phyloP scores from a whole-genome alignment of 495 filamentous ascomycete genomes.

The Xylaria palmicola region DNA sequence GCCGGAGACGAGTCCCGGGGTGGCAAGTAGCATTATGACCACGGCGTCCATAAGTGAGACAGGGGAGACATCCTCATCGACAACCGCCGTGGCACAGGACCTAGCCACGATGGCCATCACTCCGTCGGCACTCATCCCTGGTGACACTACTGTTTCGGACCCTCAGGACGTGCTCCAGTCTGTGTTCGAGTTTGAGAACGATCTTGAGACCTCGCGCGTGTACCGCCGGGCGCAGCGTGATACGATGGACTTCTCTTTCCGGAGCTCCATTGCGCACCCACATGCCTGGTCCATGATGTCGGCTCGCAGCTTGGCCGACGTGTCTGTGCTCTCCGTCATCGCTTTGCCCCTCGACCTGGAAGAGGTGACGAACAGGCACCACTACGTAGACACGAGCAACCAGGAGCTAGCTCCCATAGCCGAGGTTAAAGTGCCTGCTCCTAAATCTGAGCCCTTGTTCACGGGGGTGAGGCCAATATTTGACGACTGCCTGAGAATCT shows the following conservation, averaged over 20 bases:
- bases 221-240: conserved; percentile 21
- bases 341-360: conserved; percentile 18
- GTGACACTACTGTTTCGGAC: not conserved
- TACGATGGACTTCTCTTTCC: conserved; percentile 25
- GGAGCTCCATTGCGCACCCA: conserved; percentile 17
- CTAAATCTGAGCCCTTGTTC: not conserved
- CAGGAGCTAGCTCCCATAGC: not conserved
- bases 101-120: not conserved
- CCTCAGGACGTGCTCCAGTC: not conserved
- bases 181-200: conserved; percentile 18
- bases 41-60: not conserved
- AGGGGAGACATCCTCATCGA: not conserved
- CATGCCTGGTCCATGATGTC: conserved; percentile 22
- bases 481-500: not conserved
- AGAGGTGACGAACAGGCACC: conserved; percentile 23
- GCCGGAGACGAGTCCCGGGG: not conserved
- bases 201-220: conserved; percentile 20
- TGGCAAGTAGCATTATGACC: not conserved
- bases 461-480: not conserved
- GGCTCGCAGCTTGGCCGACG: conserved; percentile 17
- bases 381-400: conserved; percentile 10
- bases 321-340: conserved; percentile 23
- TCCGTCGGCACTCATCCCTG: not conserved
- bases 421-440: not conserved
- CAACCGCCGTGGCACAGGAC: not conserved